These are phyloP conservation scores for Metschnikowia anglica DNA, from an alignment of 805 yeast species.

Conservation along the genomic window DNA sequence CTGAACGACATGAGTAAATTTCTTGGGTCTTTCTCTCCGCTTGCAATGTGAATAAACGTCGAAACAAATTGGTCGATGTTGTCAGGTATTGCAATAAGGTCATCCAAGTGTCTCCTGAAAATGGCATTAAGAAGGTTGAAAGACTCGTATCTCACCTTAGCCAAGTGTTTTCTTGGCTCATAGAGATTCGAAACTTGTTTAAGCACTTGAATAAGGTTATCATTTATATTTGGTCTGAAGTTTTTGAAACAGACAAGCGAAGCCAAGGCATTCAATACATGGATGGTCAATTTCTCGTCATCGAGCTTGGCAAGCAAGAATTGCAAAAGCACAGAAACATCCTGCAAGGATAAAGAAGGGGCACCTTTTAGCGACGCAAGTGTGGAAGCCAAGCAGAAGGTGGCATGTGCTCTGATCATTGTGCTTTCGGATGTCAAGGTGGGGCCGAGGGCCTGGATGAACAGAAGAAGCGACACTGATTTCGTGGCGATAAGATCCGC, in stretches of 20 bases:
- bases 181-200: constrained; percentile 31
- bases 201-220: constrained; percentile 39
- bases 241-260: constrained; percentile 53
- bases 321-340: constrained; percentile 48
- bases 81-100: constrained; percentile 17
- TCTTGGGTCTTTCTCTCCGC: constrained; percentile 93
- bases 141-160: constrained; percentile 59
- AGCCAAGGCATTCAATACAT: constrained; percentile 53
- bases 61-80: constrained; percentile 47
- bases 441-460: constrained; percentile 61
- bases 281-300: constrained; percentile 55
- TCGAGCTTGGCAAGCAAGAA: constrained; percentile 68
- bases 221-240: constrained; percentile 34
- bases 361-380: constrained; percentile 28
- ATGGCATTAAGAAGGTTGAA: constrained; percentile 49
- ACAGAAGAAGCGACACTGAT: constrained; percentile 44
- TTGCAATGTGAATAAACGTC: constrained; percentile 64
- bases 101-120: constrained; percentile 28
- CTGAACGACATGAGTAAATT: constrained; percentile 72
- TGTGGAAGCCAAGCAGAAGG: constrained; percentile 42
- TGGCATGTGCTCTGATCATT: constrained; percentile 46
- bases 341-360: constrained; percentile 39
- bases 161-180: constrained; percentile 57
- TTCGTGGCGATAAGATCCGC: constrained; percentile 23
- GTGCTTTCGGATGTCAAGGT: constrained; percentile 61